phyloP scores from a whole-genome alignment of 2,329 filamentous ascomycete genomes.

The Penicillium aurantiogriseum region DNA sequence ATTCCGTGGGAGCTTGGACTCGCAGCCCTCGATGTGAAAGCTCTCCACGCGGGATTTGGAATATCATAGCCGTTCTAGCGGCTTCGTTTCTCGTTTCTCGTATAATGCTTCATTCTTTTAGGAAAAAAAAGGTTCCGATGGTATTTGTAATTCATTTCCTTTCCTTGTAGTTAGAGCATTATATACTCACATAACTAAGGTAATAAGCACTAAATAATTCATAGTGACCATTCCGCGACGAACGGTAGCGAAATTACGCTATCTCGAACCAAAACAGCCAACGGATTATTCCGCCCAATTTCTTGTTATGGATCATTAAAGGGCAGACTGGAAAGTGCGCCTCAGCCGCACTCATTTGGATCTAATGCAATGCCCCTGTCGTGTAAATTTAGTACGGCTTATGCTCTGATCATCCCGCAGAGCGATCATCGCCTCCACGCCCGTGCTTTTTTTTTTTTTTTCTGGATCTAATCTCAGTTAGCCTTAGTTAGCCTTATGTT shows the following conservation, averaged over 20 bases:
- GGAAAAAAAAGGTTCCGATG: background rate
- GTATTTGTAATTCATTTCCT: background rate
- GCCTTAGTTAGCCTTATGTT: constrained; percentile 12
- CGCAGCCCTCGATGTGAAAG: background rate
- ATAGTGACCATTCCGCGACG: background rate
- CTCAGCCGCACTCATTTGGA: constrained; percentile 14
- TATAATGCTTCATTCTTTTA: background rate
- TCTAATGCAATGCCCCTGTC: constrained; percentile 9
- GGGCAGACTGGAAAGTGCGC: constrained; percentile 3
- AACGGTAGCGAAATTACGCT: background rate
- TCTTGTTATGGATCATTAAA: background rate
- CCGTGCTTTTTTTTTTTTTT: constrained; percentile 13
- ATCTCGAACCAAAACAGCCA: background rate
- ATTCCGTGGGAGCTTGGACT: constrained; percentile 22
- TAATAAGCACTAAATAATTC: background rate
- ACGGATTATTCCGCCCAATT: background rate
- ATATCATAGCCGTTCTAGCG: background rate
- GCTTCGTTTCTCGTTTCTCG: background rate
- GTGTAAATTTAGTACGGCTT: constrained; percentile 23
- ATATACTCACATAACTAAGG: background rate
- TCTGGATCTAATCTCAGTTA: constrained; percentile 22
- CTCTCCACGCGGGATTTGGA: constrained; percentile 14
- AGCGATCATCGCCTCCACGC: constrained; percentile 25
- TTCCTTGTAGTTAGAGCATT: background rate
- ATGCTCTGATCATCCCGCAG: constrained; percentile 25